These are phyloP conservation scores for Ceratocystis alfenasii DNA, from an alignment of 2,329 filamentous ascomycete species.

Conservation along the genomic window DNA sequence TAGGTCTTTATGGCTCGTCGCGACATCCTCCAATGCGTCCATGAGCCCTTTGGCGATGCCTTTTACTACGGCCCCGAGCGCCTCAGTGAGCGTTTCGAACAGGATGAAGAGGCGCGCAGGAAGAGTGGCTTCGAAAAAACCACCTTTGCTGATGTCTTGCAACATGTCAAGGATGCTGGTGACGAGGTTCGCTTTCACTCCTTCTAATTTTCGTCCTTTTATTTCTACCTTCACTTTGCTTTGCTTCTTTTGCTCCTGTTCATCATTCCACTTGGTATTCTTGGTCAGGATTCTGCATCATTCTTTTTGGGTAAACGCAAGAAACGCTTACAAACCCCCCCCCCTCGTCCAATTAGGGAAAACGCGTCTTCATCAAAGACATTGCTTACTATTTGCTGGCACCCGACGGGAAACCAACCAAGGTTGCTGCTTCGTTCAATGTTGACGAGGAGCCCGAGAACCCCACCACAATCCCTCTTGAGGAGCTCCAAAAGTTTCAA, in stretches of 20 bases:
- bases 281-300: neutral
- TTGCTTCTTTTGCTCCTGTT: conserved; percentile 10
- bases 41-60: conserved; percentile 93
- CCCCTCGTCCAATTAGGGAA: conserved; percentile 45
- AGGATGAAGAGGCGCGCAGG: conserved; percentile 46
- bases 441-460: conserved; percentile 56
- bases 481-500: conserved; percentile 67
- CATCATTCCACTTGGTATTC: neutral
- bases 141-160: conserved; percentile 67
- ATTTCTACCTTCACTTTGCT: conserved; percentile 1
- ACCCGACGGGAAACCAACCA: conserved; percentile 53
- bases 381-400: conserved; percentile 88
- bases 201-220: neutral
- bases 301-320: conserved; percentile 10
- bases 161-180: conserved; percentile 58
- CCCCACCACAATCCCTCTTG: conserved; percentile 70
- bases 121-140: conserved; percentile 55
- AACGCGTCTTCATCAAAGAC: conserved; percentile 95
- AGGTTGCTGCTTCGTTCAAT: conserved; percentile 69
- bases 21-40: conserved; percentile 68
- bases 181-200: conserved; percentile 47
- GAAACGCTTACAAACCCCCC: conserved; percentile 21
- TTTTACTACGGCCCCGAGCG: conserved; percentile 94
- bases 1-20: conserved; percentile 94
- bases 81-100: conserved; percentile 63